Evolutionary conservation across 2,329 filamentous ascomycete genomes (phyloP).

Genomic region (Chrysoporthe puriensis): DNA sequence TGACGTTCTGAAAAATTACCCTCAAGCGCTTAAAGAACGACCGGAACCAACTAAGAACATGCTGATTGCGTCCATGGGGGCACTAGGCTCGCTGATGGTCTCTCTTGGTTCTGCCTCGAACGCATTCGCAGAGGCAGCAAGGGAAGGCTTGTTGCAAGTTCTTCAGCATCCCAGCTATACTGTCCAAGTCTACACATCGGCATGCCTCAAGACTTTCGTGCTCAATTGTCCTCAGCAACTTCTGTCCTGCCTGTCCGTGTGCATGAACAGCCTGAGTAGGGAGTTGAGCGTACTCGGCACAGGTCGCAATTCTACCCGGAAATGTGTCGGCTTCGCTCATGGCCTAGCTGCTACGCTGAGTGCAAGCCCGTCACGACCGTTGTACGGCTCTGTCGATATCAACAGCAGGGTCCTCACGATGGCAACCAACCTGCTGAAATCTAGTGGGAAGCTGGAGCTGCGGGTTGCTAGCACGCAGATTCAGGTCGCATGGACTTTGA

Average conservation of each 20-base stretch:
- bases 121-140: slow-evolving; percentile 77
- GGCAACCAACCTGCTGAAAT: slow-evolving; percentile 90
- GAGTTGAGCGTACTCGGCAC: slow-evolving; percentile 79
- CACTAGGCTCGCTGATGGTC: slow-evolving; percentile 76
- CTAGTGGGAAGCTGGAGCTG: slow-evolving; percentile 86
- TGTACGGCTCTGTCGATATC: slow-evolving; percentile 94
- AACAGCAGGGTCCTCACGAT: slow-evolving; percentile 90
- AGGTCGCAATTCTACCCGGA: slow-evolving; percentile 76
- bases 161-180: slow-evolving; percentile 95
- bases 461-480: slow-evolving; percentile 92
- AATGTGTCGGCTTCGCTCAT: slow-evolving; percentile 89
- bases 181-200: slow-evolving; percentile 87
- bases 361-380: slow-evolving; percentile 81
- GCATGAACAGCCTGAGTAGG: slow-evolving; percentile 91
- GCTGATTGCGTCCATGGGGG: slow-evolving; percentile 77
- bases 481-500: slow-evolving; percentile 96
- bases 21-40: slow-evolving; percentile 83
- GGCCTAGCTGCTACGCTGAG: slow-evolving; percentile 89
- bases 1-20: slow-evolving; percentile 90
- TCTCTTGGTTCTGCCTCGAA: slow-evolving; percentile 83
- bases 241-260: slow-evolving; percentile 87
- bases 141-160: slow-evolving; percentile 87
- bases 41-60: slow-evolving; percentile 88
- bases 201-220: slow-evolving; percentile 84
- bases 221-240: slow-evolving; percentile 91